phyloP scores from a whole-genome alignment of 164 flowering plant genomes.

The Dillenia suffruticosa region DNA sequence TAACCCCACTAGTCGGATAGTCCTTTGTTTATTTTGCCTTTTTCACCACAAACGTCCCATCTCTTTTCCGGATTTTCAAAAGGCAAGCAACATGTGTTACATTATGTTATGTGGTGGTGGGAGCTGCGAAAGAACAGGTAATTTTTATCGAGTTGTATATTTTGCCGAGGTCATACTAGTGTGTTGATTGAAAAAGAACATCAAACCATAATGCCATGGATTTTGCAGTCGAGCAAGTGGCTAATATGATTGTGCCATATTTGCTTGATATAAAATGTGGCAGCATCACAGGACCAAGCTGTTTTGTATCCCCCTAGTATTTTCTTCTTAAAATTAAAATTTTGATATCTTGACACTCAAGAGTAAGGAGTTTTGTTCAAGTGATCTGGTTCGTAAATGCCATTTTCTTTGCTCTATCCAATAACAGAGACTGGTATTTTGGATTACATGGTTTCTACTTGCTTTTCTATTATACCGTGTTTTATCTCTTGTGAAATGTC shows the following conservation, averaged over 20 bases:
- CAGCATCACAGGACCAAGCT: constrained; percentile 19
- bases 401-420: not conserved
- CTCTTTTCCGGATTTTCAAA: constrained; percentile 4
- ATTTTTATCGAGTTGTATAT: constrained; percentile 27
- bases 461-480: too few relatives aligned
- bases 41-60: not conserved
- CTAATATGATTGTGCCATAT: constrained; percentile 1
- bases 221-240: constrained; percentile 14
- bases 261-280: constrained; percentile 5
- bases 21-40: not conserved
- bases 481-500: too few relatives aligned
- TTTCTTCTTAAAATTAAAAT: not conserved
- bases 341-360: not conserved
- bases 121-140: constrained; percentile 17
- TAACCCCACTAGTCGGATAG: constrained; percentile 1
- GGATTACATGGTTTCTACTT: too few relatives aligned
- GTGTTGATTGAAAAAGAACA: not conserved
- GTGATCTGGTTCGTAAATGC: too few relatives aligned
- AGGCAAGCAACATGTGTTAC: constrained; percentile 21
- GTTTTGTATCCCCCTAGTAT: constrained; percentile 28
- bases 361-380: too few relatives aligned
- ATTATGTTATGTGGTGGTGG: constrained; percentile 9
- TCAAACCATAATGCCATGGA: constrained; percentile 15
- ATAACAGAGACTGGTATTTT: not conserved
- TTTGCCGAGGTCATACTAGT: constrained; percentile 5